Conservation (phyloP, 768 basidiomycete genomes). For the Rubroboletus satanas region DNA sequence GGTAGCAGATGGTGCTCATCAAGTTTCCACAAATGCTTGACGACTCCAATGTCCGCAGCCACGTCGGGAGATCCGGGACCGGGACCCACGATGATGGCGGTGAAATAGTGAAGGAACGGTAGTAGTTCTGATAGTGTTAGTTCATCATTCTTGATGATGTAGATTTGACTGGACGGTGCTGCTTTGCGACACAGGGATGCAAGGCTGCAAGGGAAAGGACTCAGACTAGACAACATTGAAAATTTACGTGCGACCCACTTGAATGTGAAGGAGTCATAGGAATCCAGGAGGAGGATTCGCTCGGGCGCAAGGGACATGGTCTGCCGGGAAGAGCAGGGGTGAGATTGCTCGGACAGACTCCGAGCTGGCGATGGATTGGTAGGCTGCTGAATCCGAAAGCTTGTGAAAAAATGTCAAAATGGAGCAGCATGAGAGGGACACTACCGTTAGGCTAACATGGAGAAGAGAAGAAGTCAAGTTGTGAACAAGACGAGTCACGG, state of each 20-base stretch:
- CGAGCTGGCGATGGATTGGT: neutral
- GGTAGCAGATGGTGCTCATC: constrained; percentile 51
- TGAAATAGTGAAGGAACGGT: constrained; percentile 55
- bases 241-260: constrained; percentile 50
- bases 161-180: constrained; percentile 57
- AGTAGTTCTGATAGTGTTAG: constrained; percentile 47
- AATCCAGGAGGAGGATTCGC: constrained; percentile 70
- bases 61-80: constrained; percentile 76
- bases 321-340: neutral
- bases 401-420: neutral
- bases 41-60: constrained; percentile 59
- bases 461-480: neutral
- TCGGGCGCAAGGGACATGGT: constrained; percentile 34
- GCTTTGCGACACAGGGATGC: constrained; percentile 64
- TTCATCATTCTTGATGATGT: constrained; percentile 73
- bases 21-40: constrained; percentile 69
- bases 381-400: neutral
- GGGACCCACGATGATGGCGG: constrained; percentile 70
- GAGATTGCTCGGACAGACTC: neutral
- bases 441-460: constrained; percentile 1
- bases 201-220: constrained; percentile 43
- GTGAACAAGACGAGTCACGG: neutral
- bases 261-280: constrained; percentile 86
- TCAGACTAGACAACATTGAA: constrained; percentile 1
- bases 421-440: neutral